A percentile compares a stretch with the other conserved stretches of the same genome.
Evolutionary conservation across 768 basidiomycete species (phyloP).

Genomic region (Tulasnella calospora): DNA sequence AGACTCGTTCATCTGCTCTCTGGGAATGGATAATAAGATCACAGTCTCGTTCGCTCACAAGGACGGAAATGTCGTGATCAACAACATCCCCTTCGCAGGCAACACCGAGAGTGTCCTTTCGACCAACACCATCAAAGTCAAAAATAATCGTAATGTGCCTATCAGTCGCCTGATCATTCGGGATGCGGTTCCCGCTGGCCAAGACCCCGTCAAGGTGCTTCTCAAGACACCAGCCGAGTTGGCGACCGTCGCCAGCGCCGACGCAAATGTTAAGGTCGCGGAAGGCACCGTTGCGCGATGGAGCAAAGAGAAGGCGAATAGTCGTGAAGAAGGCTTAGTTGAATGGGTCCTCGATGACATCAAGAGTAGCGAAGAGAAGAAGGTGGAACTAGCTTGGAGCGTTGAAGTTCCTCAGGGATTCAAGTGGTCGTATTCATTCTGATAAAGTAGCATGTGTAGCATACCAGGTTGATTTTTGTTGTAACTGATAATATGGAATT

Average conservation of each 20-base stretch:
- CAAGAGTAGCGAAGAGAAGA: conserved; percentile 10
- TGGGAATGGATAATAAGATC: conserved; percentile 43
- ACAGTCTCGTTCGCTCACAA: conserved; percentile 35
- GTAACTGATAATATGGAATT: not conserved
- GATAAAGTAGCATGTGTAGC: not conserved
- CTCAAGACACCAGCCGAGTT: conserved; percentile 16
- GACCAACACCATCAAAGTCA: conserved; percentile 29
- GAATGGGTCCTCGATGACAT: conserved; percentile 17
- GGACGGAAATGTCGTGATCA: conserved; percentile 23
- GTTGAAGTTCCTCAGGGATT: conserved; percentile 19
- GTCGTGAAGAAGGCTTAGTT: conserved; percentile 20
- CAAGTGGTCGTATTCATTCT: conserved; percentile 6
- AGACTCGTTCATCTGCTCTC: conserved; percentile 52
- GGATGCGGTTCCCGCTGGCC: conserved; percentile 32
- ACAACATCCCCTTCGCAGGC: conserved; percentile 20
- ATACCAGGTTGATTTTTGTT: not conserved
- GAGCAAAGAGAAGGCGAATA: conserved; percentile 5
- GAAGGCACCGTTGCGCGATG: conserved; percentile 5
- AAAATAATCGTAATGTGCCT: conserved; percentile 27
- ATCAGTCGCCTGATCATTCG: conserved; percentile 32
- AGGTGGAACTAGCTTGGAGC: conserved; percentile 8
- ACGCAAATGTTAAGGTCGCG: conserved; percentile 11
- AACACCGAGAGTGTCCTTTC: conserved; percentile 24
- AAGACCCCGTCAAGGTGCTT: conserved; percentile 24
- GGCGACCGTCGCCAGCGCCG: conserved; percentile 10